Base-by-base conservation (phyloP, 345 rosid species). In the Camelina laxa region DNA sequence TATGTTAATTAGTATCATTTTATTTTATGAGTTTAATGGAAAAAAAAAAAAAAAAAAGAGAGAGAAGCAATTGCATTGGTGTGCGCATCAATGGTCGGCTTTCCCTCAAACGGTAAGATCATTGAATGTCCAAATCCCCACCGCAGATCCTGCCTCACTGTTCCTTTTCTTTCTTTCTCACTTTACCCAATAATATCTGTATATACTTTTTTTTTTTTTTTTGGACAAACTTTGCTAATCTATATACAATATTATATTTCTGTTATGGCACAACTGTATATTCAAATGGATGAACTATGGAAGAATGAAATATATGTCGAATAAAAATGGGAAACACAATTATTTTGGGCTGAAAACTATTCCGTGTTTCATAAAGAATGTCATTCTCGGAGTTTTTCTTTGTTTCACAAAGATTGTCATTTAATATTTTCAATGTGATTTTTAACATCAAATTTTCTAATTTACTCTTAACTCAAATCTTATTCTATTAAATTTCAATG, bases 121-220 rank as follows among this genome's bases (percentile, higher is more conserved):
- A 72, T 72, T 66, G 77, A 78, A 60, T 72, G 77, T 78, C 68
- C 73, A 72, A 78, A 78, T 78, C 81, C 65, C 69, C 64, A 78
- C 81, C 81, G 77, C 73, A 78, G 73, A 72, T 78, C 45, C 81
- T 77, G 76, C 69, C 76, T 67, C 69, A 50, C 69, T 78, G 73
- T 78, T 78, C 24, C 68, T 77, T 77, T 73, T 47, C 35, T 57
- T 7, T 38, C 27, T 38, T 69, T 64, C 66, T 58, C 60, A n/a
- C 76, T 77, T 65, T 65, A 24, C 72, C 65, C 75, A 69, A 59
- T 72, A 69, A 59, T 72, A 38, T 39, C 10, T 49, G 15, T 15
- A 27, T 36, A 30, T 59, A 38, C 36, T 33, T 7, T 33, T 33
- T 6, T 33, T 7, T 33, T 33, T 6, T 1, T 7, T 7, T 33